A percentile compares a stretch with the other conserved stretches of the same genome.
Evolutionary conservation across 139 green algal genomes (phyloP).

Genomic region (Micractinium sp.): DNA sequence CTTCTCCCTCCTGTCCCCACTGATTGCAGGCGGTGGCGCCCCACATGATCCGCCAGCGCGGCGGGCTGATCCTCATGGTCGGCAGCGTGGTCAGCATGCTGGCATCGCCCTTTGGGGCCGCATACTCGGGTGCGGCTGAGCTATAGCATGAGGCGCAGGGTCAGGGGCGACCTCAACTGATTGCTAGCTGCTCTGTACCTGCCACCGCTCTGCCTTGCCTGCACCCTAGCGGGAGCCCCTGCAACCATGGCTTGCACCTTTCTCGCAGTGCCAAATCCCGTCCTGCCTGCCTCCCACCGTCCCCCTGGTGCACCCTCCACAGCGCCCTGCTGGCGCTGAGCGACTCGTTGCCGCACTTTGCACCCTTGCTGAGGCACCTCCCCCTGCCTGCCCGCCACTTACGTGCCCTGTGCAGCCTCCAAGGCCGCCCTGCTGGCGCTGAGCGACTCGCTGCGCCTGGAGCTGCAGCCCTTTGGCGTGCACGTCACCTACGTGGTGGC

Average conservation of each 20-base stretch:
- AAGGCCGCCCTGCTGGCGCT: constrained; percentile 60
- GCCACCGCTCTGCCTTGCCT: too few relatives aligned
- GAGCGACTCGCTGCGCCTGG: constrained; percentile 54
- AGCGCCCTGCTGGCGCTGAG: constrained; percentile 52
- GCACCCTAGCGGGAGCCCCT: too few relatives aligned
- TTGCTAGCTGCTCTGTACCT: too few relatives aligned
- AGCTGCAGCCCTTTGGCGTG: constrained; percentile 56
- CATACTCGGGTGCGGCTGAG: constrained; percentile 37
- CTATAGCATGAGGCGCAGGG: too few relatives aligned
- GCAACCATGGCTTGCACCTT: too few relatives aligned
- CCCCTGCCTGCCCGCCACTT: too few relatives aligned
- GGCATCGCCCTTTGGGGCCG: constrained; percentile 50
- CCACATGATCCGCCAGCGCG: constrained; percentile 40
- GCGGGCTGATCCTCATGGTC: constrained; percentile 55
- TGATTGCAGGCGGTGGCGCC: constrained; percentile 49
- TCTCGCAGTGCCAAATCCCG: too few relatives aligned
- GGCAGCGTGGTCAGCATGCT: constrained; percentile 41
- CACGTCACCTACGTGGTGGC: constrained; percentile 43
- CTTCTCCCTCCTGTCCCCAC: not conserved
- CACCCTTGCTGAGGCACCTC: too few relatives aligned
- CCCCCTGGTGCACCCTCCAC: constrained; percentile 40
- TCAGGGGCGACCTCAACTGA: too few relatives aligned
- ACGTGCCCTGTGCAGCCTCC: constrained; percentile 12
- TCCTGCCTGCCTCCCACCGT: not conserved
- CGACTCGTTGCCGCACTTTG: constrained; percentile 52